Percentiles rank a stretch among this genome's conserved stretches.
Conservation (phyloP, 768 basidiomycete genomes). For the Mycena polygramma region DNA sequence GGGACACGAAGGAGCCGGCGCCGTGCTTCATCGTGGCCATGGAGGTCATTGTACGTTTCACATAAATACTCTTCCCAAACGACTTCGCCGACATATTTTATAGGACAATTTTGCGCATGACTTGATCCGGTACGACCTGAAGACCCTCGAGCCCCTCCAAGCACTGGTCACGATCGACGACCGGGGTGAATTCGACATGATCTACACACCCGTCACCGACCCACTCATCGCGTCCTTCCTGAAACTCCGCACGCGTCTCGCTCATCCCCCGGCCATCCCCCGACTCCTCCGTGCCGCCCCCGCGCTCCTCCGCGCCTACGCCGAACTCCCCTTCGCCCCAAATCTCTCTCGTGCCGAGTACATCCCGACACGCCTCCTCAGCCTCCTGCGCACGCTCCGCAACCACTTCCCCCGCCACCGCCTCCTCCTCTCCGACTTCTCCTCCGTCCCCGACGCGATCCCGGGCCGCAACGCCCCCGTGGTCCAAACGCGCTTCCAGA, state of each 20-base stretch:
- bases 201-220: conserved; percentile 89
- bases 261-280: conserved; percentile 69
- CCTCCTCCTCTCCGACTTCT: conserved; percentile 95
- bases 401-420: conserved; percentile 91
- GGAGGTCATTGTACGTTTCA: conserved; percentile 88
- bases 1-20: conserved; percentile 79
- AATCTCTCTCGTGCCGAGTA: conserved; percentile 73
- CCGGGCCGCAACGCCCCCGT: conserved; percentile 87
- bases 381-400: conserved; percentile 86
- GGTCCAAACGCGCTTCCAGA: conserved; percentile 92
- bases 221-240: conserved; percentile 87
- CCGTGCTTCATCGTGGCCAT: conserved; percentile 95
- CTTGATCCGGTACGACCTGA: conserved; percentile 89
- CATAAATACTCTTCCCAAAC: neutral
- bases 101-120: conserved; percentile 99
- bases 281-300: conserved; percentile 67
- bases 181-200: conserved; percentile 84
- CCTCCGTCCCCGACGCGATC: conserved; percentile 87
- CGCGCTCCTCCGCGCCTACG: conserved; percentile 72
- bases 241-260: conserved; percentile 70
- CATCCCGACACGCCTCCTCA: conserved; percentile 91
- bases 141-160: conserved; percentile 86
- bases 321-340: conserved; percentile 81
- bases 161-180: conserved; percentile 84
- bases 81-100: conserved; percentile 10